Evolutionary conservation across 306 rosid species (phyloP).

Genomic region (Citrullus amarus): DNA sequence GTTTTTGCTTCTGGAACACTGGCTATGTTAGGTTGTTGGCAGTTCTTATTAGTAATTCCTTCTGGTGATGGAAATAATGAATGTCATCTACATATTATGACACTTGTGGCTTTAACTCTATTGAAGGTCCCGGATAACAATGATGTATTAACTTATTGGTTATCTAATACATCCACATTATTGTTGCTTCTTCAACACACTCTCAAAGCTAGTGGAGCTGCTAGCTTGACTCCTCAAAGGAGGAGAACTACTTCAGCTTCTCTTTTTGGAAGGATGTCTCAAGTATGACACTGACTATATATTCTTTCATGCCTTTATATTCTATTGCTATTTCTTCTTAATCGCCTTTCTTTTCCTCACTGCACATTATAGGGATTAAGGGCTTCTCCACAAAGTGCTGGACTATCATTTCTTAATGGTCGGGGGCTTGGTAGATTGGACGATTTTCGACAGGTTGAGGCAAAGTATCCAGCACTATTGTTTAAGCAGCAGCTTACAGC

Average conservation of each 20-base stretch:
- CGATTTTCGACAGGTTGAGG: conserved; percentile 97
- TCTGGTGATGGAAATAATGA: conserved; percentile 3
- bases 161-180: conserved; percentile 91
- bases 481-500: conserved; percentile 99
- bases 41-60: conserved; percentile 8
- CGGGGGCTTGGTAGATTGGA: conserved; percentile 81
- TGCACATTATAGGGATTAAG: conserved; percentile 65
- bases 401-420: conserved; percentile 78
- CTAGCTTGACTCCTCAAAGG: conserved; percentile 98
- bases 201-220: conserved; percentile 98
- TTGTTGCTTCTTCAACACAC: conserved; percentile 95
- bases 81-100: conserved; percentile 11
- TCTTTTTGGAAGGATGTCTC: conserved; percentile 99
- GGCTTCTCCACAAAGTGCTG: conserved; percentile 90
- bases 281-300: conserved; percentile 34
- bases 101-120: conserved; percentile 16
- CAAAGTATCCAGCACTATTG: conserved; percentile 91
- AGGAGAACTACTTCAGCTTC: conserved; percentile 86
- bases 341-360: conserved; percentile 9
- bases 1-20: conserved; percentile 11
- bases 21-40: background rate
- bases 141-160: conserved; percentile 88
- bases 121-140: conserved; percentile 80
- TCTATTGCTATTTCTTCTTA: conserved; percentile 8
- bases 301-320: background rate